Percentiles rank a stretch among this genome's conserved stretches.
phyloP scores from a whole-genome alignment of 768 basidiomycete species.

The Crepidotus variabilis region DNA sequence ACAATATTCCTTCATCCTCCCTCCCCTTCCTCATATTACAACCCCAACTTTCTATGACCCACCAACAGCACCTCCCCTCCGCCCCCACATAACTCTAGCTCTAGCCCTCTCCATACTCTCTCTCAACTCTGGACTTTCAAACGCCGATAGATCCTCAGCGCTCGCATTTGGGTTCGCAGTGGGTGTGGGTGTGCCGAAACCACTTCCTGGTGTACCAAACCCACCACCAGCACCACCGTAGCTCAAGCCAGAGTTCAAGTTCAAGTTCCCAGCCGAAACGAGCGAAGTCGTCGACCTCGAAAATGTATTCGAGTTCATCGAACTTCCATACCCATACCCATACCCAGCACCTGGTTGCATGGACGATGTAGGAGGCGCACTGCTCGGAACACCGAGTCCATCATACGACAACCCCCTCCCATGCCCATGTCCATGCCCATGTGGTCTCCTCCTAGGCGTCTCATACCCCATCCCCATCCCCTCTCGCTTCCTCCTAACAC shows the following conservation, averaged over 20 bases:
- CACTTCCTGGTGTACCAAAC: no score
- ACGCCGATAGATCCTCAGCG: constrained; percentile 44
- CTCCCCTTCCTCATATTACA: no score
- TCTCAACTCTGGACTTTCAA: constrained; percentile 63
- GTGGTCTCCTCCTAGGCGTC: background rate
- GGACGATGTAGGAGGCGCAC: background rate
- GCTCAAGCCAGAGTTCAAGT: no score
- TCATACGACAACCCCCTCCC: constrained; percentile 20
- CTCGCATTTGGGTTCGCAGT: constrained; percentile 10
- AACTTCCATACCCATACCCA: background rate
- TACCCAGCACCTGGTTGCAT: no score
- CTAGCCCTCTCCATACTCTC: constrained; percentile 73
- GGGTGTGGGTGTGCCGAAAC: no score
- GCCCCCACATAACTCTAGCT: constrained; percentile 29
- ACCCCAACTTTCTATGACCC: no score
- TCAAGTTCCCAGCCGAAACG: no score
- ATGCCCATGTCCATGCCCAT: constrained; percentile 5
- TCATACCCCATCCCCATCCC: background rate
- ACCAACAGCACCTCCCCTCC: background rate
- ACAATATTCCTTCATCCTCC: no score
- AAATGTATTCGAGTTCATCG: background rate
- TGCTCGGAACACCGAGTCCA: constrained; percentile 2
- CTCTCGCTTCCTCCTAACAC: constrained; percentile 12
- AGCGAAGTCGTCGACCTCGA: constrained; percentile 6
- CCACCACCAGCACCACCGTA: no score